Evolutionary conservation across 768 basidiomycete genomes (phyloP), one percentile per base, ranked within the genome.

Genomic region (Tricholoma matsutake): DNA sequence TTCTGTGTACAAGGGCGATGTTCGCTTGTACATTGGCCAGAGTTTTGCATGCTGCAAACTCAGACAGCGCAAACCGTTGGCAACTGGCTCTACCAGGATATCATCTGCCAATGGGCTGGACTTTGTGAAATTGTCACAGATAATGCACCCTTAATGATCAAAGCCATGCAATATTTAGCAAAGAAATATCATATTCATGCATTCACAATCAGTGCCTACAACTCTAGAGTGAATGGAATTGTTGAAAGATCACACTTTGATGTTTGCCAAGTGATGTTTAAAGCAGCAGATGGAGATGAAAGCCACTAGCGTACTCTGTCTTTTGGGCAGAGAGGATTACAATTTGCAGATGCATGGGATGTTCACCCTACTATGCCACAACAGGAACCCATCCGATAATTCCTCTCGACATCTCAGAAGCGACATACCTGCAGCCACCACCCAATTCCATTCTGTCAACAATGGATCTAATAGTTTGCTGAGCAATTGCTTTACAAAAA

Each of bases 251-350:
- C n/a, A n/a, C n/a, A n/a, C n/a, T n/a, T n/a, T n/a, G n/a, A n/a
- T n/a, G n/a, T n/a, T n/a, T n/a, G n/a, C n/a, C n/a, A n/a, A n/a
- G n/a, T n/a, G n/a, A n/a, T n/a, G n/a, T n/a, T n/a, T n/a, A n/a
- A n/a, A n/a, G n/a, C n/a, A n/a, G n/a, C n/a, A n/a, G n/a, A 71
- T 4, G 72, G 75, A 1, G 68, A 76, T 31, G 53, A 69, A 32
- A 39, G 62, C 0, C 70, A 70, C 28, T 3, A n/a, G 41, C 18
- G 7, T 9, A 43, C 6, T 65, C 63, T 1, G 63, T 74, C 0
- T 70, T 81, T 16, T 79, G 77, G 77, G 68, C 79, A 0, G 76
- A 82, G 4, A 58, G 71, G 0, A 65, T 79, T 0, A 78, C 77
- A 0, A 61, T 68, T 0, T 61, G 69, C 0, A 62, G n/a, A n/a